These are phyloP conservation scores for Rhododendron vialii DNA, from an alignment of 148 eudicot species.

Conservation along the genomic window DNA sequence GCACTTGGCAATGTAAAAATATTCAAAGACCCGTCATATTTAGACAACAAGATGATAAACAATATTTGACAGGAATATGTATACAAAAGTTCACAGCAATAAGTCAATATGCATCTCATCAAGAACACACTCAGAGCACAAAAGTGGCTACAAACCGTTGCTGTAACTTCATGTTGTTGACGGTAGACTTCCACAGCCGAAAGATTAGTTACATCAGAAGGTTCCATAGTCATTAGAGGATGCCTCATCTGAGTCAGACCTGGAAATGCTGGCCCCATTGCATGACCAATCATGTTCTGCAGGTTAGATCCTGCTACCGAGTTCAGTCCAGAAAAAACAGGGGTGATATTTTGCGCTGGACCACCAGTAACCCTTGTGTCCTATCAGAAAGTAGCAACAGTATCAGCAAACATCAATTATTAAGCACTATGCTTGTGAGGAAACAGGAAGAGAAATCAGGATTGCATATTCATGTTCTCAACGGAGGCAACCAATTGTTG, in stretches of 20 bases:
- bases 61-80: neutral
- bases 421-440: neutral
- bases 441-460: neutral
- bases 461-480: neutral
- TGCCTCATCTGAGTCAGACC: slow-evolving; percentile 54
- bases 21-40: neutral
- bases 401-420: neutral
- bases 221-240: slow-evolving; percentile 41
- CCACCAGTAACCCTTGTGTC: slow-evolving; percentile 52
- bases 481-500: neutral
- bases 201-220: slow-evolving; percentile 46
- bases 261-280: slow-evolving; percentile 40
- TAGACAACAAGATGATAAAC: neutral
- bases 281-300: slow-evolving; percentile 50
- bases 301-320: slow-evolving; percentile 38
- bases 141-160: slow-evolving; percentile 55
- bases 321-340: slow-evolving; percentile 39
- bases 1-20: slow-evolving; percentile 7
- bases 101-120: neutral
- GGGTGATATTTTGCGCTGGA: slow-evolving; percentile 39
- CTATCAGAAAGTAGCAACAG: slow-evolving; percentile 28
- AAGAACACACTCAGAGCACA: neutral
- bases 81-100: neutral
- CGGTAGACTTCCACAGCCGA: slow-evolving; percentile 75
- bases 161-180: slow-evolving; percentile 84